Evolutionary conservation across 208 protist genomes (phyloP).

Genomic region (Leishmania tarentolae): DNA sequence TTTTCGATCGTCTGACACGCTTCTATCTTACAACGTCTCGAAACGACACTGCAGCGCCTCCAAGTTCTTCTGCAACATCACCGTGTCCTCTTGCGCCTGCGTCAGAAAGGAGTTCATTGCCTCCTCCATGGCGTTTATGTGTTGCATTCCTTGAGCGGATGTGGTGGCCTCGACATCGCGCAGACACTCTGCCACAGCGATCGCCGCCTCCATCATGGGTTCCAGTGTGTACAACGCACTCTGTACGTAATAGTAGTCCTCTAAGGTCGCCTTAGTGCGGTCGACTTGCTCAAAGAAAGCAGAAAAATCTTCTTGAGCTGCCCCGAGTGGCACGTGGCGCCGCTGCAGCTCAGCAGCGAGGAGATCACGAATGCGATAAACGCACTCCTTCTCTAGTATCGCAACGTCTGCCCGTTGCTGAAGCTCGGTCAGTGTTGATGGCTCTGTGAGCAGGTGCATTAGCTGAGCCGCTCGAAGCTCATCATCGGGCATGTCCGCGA

Average conservation of each 20-base stretch:
- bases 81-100: not conserved
- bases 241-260: conserved; percentile 3
- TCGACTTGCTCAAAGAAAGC: conserved; percentile 9
- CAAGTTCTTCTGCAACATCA: conserved; percentile 1
- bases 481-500: not conserved
- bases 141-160: not conserved
- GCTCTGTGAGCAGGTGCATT: conserved; percentile 2
- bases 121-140: conserved; percentile 12
- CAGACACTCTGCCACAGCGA: conserved; percentile 13
- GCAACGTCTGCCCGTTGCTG: conserved; percentile 15
- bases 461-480: conserved; percentile 6
- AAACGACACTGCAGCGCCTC: not conserved
- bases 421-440: conserved; percentile 8
- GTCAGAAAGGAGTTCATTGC: not conserved
- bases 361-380: conserved; percentile 9
- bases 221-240: not conserved
- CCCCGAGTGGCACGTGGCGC: conserved; percentile 6
- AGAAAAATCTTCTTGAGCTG: not conserved
- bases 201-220: conserved; percentile 23
- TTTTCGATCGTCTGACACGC: not conserved
- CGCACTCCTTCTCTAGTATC: conserved; percentile 16
- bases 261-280: not conserved
- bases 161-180: conserved; percentile 7
- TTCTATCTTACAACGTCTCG: not conserved
- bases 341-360: conserved; percentile 20